Base-by-base conservation (phyloP, 2,329 filamentous ascomycete species). In the Alternaria ventricosa region DNA sequence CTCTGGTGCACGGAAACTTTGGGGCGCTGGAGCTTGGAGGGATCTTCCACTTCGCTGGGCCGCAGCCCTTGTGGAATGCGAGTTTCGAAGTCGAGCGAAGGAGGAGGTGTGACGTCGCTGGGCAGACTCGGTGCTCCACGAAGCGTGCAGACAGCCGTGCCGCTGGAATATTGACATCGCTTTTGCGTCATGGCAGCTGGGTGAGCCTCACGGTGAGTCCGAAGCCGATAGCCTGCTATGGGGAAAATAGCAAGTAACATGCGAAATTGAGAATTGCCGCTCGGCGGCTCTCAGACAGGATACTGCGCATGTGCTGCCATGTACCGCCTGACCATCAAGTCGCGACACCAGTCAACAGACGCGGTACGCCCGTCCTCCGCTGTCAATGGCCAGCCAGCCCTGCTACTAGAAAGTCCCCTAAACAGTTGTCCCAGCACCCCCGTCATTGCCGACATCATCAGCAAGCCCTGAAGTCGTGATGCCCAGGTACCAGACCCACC, bases 371-470 rank as follows among this genome's bases (percentile, higher is more conserved):
- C 22, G 9, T 51, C 28, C 11, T 57, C n/a, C 20, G 55, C 44
- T 27, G 30, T 30, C 23, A 66, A 30, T 68, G 70, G 69, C 44
- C 36, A 56, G 47, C 18, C 46, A 49, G 49, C 28, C 30, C 13
- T 53, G 57, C 61, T 63, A 56, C 62, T 49, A 55, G 13, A 51
- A 23, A 61, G 66, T 68, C 69, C 68, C 70, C 64, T 60, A 64
- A 57, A 51, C 63, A 44, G 30, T 25, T 56, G 54, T 49, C 57
- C 64, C 64, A 65, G 63, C 62, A 41, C 12, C 44, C 28, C 68
- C 60, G 57, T 66, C 63, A 63, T 60, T 63, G 55, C 59, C 69
- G 64, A 70, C 70, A 70, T 65, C 64, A 65, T 67, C 57, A 62
- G 49, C 49, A 45, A 20, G 18, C 18, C 43, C 43, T 13, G 28